Percentiles rank a stretch among this genome's conserved stretches.
These are phyloP conservation scores for Cryphonectria nitschkei DNA, from an alignment of 2,329 filamentous ascomycete species.

Conservation along the genomic window DNA sequence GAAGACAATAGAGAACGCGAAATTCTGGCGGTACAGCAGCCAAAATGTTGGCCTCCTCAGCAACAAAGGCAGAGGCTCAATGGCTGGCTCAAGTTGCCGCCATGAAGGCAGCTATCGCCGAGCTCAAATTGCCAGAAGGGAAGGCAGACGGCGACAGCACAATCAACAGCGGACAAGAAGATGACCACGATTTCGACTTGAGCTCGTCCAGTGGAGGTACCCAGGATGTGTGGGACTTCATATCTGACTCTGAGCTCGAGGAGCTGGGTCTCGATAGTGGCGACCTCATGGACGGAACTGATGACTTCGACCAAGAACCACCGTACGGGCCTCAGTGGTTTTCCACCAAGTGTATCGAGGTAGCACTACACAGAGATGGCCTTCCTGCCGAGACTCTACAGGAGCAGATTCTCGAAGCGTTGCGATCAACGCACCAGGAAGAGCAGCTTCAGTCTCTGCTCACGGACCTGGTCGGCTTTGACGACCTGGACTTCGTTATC, in stretches of 20 bases:
- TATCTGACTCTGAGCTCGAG: slow-evolving; percentile 74
- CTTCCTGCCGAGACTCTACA: slow-evolving; percentile 72
- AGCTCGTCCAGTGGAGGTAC: slow-evolving; percentile 61
- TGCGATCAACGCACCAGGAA: slow-evolving; percentile 70
- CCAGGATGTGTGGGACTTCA: slow-evolving; percentile 92
- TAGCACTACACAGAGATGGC: slow-evolving; percentile 67
- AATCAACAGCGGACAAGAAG: slow-evolving; percentile 66
- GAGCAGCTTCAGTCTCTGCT: slow-evolving; percentile 91
- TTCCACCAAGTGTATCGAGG: slow-evolving; percentile 64
- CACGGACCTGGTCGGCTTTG: slow-evolving; percentile 88
- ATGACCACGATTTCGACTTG: slow-evolving; percentile 55
- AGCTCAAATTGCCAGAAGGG: slow-evolving; percentile 59
- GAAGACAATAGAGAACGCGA: background rate
- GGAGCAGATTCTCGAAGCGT: slow-evolving; percentile 74
- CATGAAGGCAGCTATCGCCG: slow-evolving; percentile 84
- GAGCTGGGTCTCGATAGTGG: slow-evolving; percentile 53
- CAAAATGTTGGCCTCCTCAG: slow-evolving; percentile 23
- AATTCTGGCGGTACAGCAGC: background rate
- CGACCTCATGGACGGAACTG: slow-evolving; percentile 41
- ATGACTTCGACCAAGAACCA: slow-evolving; percentile 33
- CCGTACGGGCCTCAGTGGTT: slow-evolving; percentile 73
- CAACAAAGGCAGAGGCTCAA: slow-evolving; percentile 54
- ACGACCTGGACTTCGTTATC: slow-evolving; percentile 90
- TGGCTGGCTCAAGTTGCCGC: slow-evolving; percentile 85
- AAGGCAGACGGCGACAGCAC: slow-evolving; percentile 47